Percentiles rank a stretch among this genome's conserved stretches.
These are phyloP conservation scores for Leccinellum luteum DNA, from an alignment of 768 basidiomycete genomes.

Conservation along the genomic window DNA sequence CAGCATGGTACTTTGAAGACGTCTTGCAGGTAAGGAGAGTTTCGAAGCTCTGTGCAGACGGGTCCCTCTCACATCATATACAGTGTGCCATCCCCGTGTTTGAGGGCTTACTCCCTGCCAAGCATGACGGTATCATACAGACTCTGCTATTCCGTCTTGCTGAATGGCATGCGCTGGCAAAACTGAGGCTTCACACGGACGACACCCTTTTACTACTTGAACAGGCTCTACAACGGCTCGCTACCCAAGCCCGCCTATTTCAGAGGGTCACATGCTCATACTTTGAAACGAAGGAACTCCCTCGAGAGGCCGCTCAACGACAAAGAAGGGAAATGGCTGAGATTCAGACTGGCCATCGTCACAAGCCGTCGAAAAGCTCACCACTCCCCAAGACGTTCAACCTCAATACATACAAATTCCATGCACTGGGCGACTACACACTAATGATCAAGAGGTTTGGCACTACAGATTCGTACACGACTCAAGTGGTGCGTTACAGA, in stretches of 20 bases:
- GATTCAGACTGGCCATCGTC: background rate
- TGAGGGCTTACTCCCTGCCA: conserved; percentile 26
- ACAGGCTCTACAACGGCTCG: background rate
- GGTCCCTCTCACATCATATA: background rate
- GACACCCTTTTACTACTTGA: background rate
- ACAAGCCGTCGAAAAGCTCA: background rate
- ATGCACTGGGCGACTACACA: conserved; percentile 35
- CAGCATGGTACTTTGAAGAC: conserved; percentile 42
- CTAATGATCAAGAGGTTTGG: conserved; percentile 28
- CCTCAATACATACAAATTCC: conserved; percentile 35
- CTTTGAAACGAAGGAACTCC: background rate
- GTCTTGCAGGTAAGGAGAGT: conserved; percentile 36
- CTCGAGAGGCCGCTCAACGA: conserved; percentile 3
- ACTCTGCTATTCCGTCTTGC: background rate
- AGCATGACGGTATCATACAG: background rate
- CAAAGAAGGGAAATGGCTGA: background rate
- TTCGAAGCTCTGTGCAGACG: background rate
- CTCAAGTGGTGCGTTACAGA: conserved; percentile 34
- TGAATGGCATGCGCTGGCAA: background rate
- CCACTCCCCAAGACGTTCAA: conserved; percentile 21
- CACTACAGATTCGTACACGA: conserved; percentile 18
- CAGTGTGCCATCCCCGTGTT: conserved; percentile 31
- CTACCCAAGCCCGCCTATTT: background rate
- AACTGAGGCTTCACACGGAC: background rate
- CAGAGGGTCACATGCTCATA: background rate